Base-by-base conservation (phyloP, 176 grass and related monocot species). In the Aegilops umbellulata region DNA sequence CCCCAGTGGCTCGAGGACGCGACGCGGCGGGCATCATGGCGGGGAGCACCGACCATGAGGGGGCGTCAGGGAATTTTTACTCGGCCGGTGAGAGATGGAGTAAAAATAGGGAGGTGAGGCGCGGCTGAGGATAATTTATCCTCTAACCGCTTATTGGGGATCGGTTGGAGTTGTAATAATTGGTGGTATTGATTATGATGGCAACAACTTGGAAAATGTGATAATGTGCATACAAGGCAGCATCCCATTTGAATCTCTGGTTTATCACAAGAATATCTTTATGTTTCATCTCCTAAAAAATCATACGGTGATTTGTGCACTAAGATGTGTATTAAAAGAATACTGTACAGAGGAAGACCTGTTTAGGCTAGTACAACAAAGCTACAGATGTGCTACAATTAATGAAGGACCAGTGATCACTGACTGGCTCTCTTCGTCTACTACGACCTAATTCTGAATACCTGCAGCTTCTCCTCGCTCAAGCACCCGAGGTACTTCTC, bases 401-500 rank as follows among this genome's bases (percentile, higher is more conserved):
- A 35, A 3, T 2, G 17, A 60, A 74, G 3, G 69, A 81, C n/a
- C 8, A 73, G 25, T 61, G 72, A 8, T 87, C 74, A 73, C 41
- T 24, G 22, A 17, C 39, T 30, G 22, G 34, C 55, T 72, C 39
- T 26, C 30, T 31, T 31, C 63, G 39, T 31, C 3, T 78, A 49
- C 41, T 86, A 86, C 72, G 49, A 19, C 53, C 14, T 32, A 73
- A 90, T 39, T 60, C 29, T 81, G 67, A 90, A 98, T 10, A 98
- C 81, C 79, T 95, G 90, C 66, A 95, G 49, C 66, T 87, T 95
- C 60, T 94, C 88, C 64, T 92, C 90, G 6, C 96, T 95, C 49
- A 94, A 77, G 83, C 93, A 95, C 14, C 96, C 96, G 30, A 98
- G 91, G 77, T 92, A 91, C 47, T 77, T 91, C 29, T 70, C 75